Evolutionary conservation across 352 stramenopile species (phyloP).

Genomic region (Blastocystis sp.): DNA sequence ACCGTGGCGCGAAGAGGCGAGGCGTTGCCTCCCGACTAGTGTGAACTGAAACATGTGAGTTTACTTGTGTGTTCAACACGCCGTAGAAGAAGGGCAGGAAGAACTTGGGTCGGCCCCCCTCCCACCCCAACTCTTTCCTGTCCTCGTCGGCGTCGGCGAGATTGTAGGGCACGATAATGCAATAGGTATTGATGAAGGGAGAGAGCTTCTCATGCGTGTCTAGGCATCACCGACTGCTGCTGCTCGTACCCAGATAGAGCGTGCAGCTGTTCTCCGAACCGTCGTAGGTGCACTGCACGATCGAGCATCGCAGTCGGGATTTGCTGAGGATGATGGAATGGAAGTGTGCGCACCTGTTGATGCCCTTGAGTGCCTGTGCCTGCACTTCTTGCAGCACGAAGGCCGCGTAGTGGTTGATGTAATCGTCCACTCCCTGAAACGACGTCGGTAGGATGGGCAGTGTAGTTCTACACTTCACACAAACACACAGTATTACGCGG

Average conservation of each 20-base stretch:
- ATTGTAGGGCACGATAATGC: constrained; percentile 41
- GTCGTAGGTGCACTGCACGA: constrained; percentile 38
- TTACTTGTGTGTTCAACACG: constrained; percentile 45
- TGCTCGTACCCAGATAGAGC: background rate
- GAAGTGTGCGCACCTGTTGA: constrained; percentile 20
- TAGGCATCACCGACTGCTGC: background rate
- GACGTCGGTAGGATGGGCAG: constrained; percentile 48
- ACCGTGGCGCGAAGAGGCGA: background rate
- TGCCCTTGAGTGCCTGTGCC: constrained; percentile 35
- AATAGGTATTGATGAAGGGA: constrained; percentile 38
- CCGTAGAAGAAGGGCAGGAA: constrained; percentile 58
- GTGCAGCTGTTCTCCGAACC: constrained; percentile 24
- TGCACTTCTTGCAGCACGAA: constrained; percentile 67
- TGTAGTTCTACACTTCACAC: background rate
- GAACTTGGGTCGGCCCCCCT: constrained; percentile 31
- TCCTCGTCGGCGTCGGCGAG: background rate
- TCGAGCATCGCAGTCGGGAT: constrained; percentile 16
- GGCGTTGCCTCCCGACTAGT: background rate
- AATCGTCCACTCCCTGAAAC: constrained; percentile 55
- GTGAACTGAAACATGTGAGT: background rate
- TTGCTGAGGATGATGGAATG: background rate
- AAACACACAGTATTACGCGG: background rate
- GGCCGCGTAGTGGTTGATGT: constrained; percentile 12
- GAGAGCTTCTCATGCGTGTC: background rate
- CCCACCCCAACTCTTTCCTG: constrained; percentile 20